Evolutionary conservation across 768 basidiomycete genomes (phyloP).

Genomic region (Galerina marginata): DNA sequence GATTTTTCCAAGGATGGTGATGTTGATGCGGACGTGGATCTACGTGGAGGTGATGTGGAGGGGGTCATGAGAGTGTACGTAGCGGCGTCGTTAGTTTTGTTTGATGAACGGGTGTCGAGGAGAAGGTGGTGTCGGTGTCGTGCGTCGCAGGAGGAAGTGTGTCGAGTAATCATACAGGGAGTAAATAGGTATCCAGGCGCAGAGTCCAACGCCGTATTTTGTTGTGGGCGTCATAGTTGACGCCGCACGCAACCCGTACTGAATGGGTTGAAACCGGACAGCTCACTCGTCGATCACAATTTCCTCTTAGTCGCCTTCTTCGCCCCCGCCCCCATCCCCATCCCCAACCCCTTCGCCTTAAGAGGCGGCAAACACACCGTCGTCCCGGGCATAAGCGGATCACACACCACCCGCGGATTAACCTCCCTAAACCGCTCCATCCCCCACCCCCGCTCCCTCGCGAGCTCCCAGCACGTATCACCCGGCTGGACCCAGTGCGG

Average conservation of each 20-base stretch:
- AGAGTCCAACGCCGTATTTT: no score
- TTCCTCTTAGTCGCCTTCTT: not conserved
- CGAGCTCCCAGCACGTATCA: constrained; percentile 71
- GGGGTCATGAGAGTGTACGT: not conserved
- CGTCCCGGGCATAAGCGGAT: constrained; percentile 62
- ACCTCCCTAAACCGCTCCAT: constrained; percentile 56
- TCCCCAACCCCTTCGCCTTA: not conserved
- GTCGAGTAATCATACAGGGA: no score
- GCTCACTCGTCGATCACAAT: no score
- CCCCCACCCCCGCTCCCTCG: constrained; percentile 50
- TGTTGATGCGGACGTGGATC: no score
- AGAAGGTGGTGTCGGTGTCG: not conserved
- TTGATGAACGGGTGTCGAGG: not conserved
- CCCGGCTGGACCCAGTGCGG: constrained; percentile 59
- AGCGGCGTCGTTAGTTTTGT: constrained; percentile 1
- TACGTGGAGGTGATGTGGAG: not conserved
- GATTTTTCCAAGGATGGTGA: constrained; percentile 1
- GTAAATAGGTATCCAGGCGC: no score
- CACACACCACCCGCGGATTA: constrained; percentile 61
- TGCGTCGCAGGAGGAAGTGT: not conserved
- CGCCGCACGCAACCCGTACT: no score
- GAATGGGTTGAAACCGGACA: no score
- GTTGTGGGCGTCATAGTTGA: no score
- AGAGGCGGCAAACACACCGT: constrained; percentile 61
- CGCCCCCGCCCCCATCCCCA: not conserved